Conservation (phyloP, 2,329 filamentous ascomycete species). For the Penicillium paneum region DNA sequence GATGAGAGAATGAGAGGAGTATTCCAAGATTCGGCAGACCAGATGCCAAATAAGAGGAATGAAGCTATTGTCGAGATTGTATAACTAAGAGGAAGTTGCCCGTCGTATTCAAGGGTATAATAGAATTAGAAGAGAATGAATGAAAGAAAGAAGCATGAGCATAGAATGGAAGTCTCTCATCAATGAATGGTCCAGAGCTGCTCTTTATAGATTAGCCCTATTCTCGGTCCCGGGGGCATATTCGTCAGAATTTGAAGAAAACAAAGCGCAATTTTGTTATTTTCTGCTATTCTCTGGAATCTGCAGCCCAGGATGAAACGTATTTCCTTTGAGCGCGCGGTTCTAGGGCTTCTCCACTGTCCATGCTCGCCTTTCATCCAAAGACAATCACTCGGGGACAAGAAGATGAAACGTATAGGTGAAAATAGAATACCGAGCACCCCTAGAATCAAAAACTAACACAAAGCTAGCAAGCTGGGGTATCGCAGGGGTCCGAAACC, state of each 20-base stretch:
- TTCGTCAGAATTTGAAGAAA: background rate
- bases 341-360: constrained; percentile 9
- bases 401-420: constrained; percentile 17
- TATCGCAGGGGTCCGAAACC: background rate
- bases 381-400: background rate
- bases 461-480: background rate
- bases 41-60: constrained; percentile 11
- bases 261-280: constrained; percentile 15
- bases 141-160: constrained; percentile 7
- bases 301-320: constrained; percentile 17
- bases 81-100: constrained; percentile 1
- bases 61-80: constrained; percentile 9
- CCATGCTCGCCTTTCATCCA: constrained; percentile 14
- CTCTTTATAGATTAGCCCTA: constrained; percentile 15
- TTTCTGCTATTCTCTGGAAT: constrained; percentile 12
- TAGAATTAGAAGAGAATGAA: constrained; percentile 12
- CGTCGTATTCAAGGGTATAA: background rate
- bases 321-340: constrained; percentile 10
- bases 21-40: constrained; percentile 12
- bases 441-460: background rate
- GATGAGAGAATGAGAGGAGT: background rate
- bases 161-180: constrained; percentile 8
- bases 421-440: constrained; percentile 9
- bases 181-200: background rate
- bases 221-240: background rate